phyloP scores from a whole-genome alignment of 2,329 filamentous ascomycete species.

The Aspergillus japonicus region DNA sequence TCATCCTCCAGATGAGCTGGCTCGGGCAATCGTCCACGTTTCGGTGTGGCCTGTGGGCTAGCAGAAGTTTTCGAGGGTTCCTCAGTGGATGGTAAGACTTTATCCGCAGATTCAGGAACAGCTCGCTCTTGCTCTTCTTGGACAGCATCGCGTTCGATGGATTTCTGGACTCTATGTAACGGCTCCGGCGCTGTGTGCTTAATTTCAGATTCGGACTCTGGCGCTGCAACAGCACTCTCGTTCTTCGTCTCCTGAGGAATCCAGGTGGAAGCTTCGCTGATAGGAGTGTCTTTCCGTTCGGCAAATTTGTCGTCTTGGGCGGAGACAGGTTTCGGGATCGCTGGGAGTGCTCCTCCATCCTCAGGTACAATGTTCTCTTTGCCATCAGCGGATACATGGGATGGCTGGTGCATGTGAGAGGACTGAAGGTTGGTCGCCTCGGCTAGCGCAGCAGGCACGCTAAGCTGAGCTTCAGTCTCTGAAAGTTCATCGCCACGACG shows the following conservation, averaged over 20 bases:
- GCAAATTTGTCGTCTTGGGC: constrained; percentile 38
- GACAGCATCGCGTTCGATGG: not conserved
- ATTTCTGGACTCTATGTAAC: constrained; percentile 4
- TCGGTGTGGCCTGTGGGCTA: constrained; percentile 26
- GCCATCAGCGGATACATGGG: constrained; percentile 33
- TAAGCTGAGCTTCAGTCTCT: constrained; percentile 74
- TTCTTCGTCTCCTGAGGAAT: constrained; percentile 62
- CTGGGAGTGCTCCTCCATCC: constrained; percentile 36
- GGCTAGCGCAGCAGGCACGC: constrained; percentile 47
- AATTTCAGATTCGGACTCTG: constrained; percentile 37
- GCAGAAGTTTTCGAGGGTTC: constrained; percentile 30
- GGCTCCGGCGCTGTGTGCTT: constrained; percentile 15
- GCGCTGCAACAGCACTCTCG: constrained; percentile 44
- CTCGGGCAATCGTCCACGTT: constrained; percentile 17
- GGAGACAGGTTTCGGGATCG: constrained; percentile 38
- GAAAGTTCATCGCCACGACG: constrained; percentile 64
- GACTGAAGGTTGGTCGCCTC: constrained; percentile 31
- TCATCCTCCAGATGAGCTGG: constrained; percentile 21
- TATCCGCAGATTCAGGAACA: constrained; percentile 1
- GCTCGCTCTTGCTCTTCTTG: constrained; percentile 17
- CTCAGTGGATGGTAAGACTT: constrained; percentile 66
- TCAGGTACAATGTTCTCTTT: constrained; percentile 39
- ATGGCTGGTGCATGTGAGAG: constrained; percentile 24
- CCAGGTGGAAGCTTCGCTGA: constrained; percentile 50
- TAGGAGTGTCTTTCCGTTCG: constrained; percentile 31